Evolutionary conservation across 2,329 filamentous ascomycete species (phyloP).

Genomic region (Zymoseptoria brevis): DNA sequence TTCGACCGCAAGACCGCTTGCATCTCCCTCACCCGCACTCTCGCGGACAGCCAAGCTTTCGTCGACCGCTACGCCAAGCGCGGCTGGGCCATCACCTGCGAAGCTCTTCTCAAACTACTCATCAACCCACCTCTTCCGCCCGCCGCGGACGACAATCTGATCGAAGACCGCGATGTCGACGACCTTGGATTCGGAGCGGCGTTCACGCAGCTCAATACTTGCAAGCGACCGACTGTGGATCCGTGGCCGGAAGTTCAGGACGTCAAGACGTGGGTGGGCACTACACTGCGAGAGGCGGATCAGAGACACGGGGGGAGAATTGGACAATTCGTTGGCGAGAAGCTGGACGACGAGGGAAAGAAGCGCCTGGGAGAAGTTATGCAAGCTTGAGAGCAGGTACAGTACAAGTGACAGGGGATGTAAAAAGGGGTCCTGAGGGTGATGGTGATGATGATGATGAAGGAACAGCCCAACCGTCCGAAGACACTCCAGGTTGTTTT

Average conservation of each 20-base stretch:
- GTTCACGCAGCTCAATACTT: constrained; percentile 89
- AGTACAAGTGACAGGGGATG: neutral
- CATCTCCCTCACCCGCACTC: constrained; percentile 83
- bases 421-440: neutral
- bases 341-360: constrained; percentile 45
- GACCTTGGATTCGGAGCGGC: constrained; percentile 92
- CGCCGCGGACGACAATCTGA: constrained; percentile 62
- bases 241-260: constrained; percentile 79
- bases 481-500: neutral
- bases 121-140: constrained; percentile 73
- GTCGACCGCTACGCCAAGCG: constrained; percentile 62
- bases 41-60: constrained; percentile 79
- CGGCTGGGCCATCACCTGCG: constrained; percentile 85
- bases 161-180: constrained; percentile 84
- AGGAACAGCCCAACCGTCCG: neutral
- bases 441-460: neutral
- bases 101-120: constrained; percentile 79
- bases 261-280: constrained; percentile 74
- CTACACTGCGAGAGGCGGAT: constrained; percentile 71
- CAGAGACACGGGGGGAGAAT: constrained; percentile 63
- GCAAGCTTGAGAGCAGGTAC: constrained; percentile 15
- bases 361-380: constrained; percentile 33
- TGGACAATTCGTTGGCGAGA: constrained; percentile 61
- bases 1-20: constrained; percentile 90
- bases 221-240: constrained; percentile 65